Evolutionary conservation across 2,329 filamentous ascomycete species (phyloP).

Genomic region (Geoglossum cookeanum): DNA sequence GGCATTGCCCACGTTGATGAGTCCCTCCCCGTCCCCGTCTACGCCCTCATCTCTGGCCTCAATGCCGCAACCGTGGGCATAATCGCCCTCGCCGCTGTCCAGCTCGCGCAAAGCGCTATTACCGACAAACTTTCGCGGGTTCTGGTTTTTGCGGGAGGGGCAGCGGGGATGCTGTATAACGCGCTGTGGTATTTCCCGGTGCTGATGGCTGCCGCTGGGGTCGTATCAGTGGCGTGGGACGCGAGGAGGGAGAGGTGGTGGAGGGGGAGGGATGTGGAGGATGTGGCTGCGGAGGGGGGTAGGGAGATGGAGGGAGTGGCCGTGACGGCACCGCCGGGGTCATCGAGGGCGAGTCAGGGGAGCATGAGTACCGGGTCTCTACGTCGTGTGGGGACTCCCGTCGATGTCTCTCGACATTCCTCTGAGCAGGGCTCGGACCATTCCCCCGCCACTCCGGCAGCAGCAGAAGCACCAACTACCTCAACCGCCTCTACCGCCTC

Average conservation of each 20-base stretch:
- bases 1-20: conserved; percentile 42
- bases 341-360: neutral
- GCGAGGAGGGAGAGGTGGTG: conserved; percentile 18
- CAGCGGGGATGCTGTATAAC: conserved; percentile 49
- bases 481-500: neutral
- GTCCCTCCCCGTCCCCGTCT: conserved; percentile 40
- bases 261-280: conserved; percentile 14
- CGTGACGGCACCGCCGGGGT: neutral
- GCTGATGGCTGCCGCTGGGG: conserved; percentile 38
- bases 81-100: conserved; percentile 48
- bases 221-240: conserved; percentile 32
- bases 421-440: neutral
- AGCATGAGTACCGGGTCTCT: neutral
- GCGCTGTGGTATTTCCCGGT: conserved; percentile 58
- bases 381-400: neutral
- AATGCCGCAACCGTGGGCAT: conserved; percentile 56
- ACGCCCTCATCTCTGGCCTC: conserved; percentile 50
- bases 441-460: neutral
- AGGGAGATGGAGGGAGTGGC: conserved; percentile 7
- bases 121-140: conserved; percentile 42
- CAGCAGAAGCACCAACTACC: neutral
- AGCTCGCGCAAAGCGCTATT: conserved; percentile 48
- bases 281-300: neutral
- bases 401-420: neutral
- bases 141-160: conserved; percentile 42